phyloP scores from a whole-genome alignment of 257 asterid genomes.

The Haberlea rhodopensis region DNA sequence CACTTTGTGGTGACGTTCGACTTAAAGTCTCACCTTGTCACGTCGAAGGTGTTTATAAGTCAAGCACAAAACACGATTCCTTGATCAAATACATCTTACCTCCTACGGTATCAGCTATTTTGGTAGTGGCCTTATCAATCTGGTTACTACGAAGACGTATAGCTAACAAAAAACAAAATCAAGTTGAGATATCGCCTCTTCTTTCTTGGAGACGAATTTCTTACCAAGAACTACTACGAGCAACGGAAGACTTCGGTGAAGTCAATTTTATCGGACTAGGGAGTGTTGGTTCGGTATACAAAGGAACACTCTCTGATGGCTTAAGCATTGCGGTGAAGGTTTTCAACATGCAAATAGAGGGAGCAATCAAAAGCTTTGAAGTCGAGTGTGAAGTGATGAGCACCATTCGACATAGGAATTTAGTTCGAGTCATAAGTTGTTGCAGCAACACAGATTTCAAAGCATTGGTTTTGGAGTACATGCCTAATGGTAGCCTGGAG shows the following conservation, averaged over 20 bases:
- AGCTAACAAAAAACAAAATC: background rate
- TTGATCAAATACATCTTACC: background rate
- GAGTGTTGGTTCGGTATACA: background rate
- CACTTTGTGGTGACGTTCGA: slow-evolving; percentile 12
- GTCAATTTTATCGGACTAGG: slow-evolving; percentile 2
- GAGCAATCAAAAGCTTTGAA: slow-evolving; percentile 9
- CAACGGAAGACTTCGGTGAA: background rate
- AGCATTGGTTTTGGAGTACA: slow-evolving; percentile 14
- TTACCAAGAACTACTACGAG: slow-evolving; percentile 9
- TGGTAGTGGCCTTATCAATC: background rate
- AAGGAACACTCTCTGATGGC: slow-evolving; percentile 6
- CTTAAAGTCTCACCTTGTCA: slow-evolving; percentile 16
- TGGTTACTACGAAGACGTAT: background rate
- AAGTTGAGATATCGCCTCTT: background rate
- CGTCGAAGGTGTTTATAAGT: background rate
- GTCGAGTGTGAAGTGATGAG: slow-evolving; percentile 6
- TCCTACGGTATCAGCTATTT: background rate
- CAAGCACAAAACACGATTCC: background rate
- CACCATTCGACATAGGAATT: slow-evolving; percentile 20
- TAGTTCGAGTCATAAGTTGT: slow-evolving; percentile 6
- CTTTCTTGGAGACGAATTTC: slow-evolving; percentile 21
- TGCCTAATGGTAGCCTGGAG: slow-evolving; percentile 15
- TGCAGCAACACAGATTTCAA: slow-evolving; percentile 21
- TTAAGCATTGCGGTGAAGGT: slow-evolving; percentile 5
- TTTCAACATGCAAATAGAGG: slow-evolving; percentile 5